A percentile compares a stretch with the other conserved stretches of the same genome.
Conservation (phyloP, 176 grass and related monocot species). For the Tillandsia leiboldiana region DNA sequence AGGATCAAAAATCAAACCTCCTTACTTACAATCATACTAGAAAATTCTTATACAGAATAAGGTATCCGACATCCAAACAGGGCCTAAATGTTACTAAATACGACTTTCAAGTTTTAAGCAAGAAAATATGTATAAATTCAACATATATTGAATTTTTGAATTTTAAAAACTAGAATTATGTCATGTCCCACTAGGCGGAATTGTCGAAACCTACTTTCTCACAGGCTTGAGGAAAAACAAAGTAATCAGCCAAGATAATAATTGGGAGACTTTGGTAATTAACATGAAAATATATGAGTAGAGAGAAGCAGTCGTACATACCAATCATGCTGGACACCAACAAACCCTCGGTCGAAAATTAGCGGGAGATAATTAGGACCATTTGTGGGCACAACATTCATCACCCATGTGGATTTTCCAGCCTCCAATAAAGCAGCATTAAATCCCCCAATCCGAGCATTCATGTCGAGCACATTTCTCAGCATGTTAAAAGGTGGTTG, state of each 20-base stretch:
- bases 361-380: conserved; percentile 61
- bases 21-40: no score
- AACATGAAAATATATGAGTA: not conserved
- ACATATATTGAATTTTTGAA: no score
- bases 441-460: conserved; percentile 89
- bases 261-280: not conserved
- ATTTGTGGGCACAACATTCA: conserved; percentile 91
- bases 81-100: no score
- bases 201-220: no score
- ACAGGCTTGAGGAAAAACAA: no score
- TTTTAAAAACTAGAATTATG: no score
- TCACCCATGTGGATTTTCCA: conserved; percentile 88
- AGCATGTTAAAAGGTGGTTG: conserved; percentile 98
- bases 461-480: conserved; percentile 98
- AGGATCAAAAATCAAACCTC: no score
- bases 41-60: no score
- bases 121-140: no score
- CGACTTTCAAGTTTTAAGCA: no score
- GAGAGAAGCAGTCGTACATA: conserved; percentile 24
- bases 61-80: no score
- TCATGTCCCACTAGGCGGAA: no score
- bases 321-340: conserved; percentile 96
- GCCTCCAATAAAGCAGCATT: conserved; percentile 87
- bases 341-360: conserved; percentile 86
- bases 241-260: not conserved